Percentiles rank a stretch among this genome's conserved stretches.
Conservation (phyloP, 2,329 filamentous ascomycete genomes). For the Rugonectria rugulosa region DNA sequence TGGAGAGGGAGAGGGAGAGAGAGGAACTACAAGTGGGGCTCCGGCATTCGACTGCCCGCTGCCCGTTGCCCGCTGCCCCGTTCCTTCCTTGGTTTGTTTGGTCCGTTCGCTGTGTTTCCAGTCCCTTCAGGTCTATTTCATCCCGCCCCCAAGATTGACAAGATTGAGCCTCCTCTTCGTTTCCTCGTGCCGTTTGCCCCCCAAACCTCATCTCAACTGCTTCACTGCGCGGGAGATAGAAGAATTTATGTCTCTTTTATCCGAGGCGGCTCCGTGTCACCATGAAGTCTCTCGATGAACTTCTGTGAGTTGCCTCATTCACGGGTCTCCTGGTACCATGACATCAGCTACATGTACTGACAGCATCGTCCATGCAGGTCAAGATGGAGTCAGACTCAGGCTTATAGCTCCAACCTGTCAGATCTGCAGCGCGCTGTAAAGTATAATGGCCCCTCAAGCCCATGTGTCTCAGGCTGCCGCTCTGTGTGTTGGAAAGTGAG, state of each 20-base stretch:
- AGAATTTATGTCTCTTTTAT: conserved; percentile 8
- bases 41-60: too few relatives aligned
- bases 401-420: conserved; percentile 63
- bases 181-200: too few relatives aligned
- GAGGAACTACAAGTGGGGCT: too few relatives aligned
- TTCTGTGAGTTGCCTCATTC: conserved; percentile 41
- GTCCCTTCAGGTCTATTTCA: too few relatives aligned
- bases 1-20: too few relatives aligned
- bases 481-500: conserved; percentile 91
- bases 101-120: too few relatives aligned
- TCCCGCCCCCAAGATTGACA: too few relatives aligned
- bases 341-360: conserved; percentile 31
- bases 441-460: conserved; percentile 64
- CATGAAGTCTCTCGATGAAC: conserved; percentile 50
- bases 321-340: conserved; percentile 9
- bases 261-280: conserved; percentile 16
- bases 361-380: conserved; percentile 53
- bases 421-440: conserved; percentile 71
- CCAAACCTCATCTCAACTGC: not conserved
- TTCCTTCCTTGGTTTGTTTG: too few relatives aligned
- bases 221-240: not conserved
- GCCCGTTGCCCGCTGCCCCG: too few relatives aligned
- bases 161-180: too few relatives aligned
- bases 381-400: conserved; percentile 73
- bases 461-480: conserved; percentile 76